Conservation (phyloP, 148 eudicot genomes). For the Fagopyrum esculentum region DNA sequence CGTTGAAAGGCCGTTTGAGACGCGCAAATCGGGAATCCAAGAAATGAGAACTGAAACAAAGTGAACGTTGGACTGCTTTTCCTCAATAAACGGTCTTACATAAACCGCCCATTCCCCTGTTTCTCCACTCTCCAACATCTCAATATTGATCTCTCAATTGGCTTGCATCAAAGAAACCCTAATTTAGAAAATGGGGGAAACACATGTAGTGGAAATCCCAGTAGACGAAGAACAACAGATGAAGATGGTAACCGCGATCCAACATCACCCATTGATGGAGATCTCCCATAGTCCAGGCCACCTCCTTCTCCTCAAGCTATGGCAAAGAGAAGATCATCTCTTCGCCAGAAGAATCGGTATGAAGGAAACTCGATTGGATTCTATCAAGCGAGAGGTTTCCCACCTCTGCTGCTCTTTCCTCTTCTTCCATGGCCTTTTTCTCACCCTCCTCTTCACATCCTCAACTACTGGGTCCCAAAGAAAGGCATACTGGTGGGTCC, state of each 20-base stretch:
- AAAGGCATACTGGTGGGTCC: constrained; percentile 53
- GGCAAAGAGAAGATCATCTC: constrained; percentile 74
- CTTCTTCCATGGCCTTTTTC: constrained; percentile 39
- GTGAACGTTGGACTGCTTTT: no score
- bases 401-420: constrained; percentile 56
- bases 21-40: no score
- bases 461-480: not conserved
- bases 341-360: constrained; percentile 32
- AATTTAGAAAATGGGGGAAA: constrained; percentile 32
- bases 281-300: constrained; percentile 78
- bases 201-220: constrained; percentile 72
- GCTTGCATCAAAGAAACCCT: not conserved
- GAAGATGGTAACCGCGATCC: constrained; percentile 27
- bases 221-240: not conserved
- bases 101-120: no score
- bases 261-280: constrained; percentile 74
- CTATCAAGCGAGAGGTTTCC: constrained; percentile 44
- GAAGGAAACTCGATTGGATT: constrained; percentile 42
- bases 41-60: no score
- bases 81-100: no score
- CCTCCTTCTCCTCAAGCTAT: constrained; percentile 74
- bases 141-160: no score
- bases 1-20: no score
- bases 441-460: constrained; percentile 49
- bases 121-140: no score